phyloP scores from a whole-genome alignment of 176 grass and related monocot species.

The Triticum urartu region DNA sequence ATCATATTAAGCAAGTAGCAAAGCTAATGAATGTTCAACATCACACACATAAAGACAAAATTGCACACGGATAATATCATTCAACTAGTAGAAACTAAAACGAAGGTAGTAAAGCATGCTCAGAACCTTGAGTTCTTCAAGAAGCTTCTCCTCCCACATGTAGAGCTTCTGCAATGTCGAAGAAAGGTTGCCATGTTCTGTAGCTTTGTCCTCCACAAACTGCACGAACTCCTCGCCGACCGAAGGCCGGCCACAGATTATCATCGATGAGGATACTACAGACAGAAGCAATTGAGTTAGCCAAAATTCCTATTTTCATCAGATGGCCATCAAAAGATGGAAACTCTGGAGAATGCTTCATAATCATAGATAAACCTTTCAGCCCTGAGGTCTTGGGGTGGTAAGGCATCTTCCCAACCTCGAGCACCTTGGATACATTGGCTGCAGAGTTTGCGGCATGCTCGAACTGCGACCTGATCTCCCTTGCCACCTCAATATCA shows the following conservation, averaged over 20 bases:
- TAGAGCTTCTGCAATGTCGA: conserved; percentile 70
- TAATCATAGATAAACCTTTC: conserved; percentile 38
- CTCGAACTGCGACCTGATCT: conserved; percentile 69
- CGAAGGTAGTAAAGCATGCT: background rate
- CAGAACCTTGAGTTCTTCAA: conserved; percentile 83
- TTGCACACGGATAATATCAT: background rate
- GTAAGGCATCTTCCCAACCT: conserved; percentile 74
- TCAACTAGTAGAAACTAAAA: conserved; percentile 16
- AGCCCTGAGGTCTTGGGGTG: conserved; percentile 42
- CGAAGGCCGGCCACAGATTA: conserved; percentile 50
- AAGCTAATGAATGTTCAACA: background rate
- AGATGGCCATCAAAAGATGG: background rate
- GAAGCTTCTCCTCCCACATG: conserved; percentile 85
- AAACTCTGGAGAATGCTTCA: background rate
- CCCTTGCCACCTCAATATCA: conserved; percentile 44
- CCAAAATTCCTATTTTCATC: background rate
- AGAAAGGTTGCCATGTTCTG: conserved; percentile 47
- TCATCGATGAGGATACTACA: conserved; percentile 58
- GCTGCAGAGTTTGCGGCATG: conserved; percentile 46
- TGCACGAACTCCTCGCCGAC: conserved; percentile 30
- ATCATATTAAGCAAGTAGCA: background rate
- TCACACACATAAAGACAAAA: background rate
- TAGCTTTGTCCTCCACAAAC: conserved; percentile 64
- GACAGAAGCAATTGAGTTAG: background rate
- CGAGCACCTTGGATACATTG: conserved; percentile 56